A percentile compares a stretch with the other conserved stretches of the same genome.
These are phyloP conservation scores for Leishmania gerbilli DNA, from an alignment of 208 protist genomes.

Conservation along the genomic window DNA sequence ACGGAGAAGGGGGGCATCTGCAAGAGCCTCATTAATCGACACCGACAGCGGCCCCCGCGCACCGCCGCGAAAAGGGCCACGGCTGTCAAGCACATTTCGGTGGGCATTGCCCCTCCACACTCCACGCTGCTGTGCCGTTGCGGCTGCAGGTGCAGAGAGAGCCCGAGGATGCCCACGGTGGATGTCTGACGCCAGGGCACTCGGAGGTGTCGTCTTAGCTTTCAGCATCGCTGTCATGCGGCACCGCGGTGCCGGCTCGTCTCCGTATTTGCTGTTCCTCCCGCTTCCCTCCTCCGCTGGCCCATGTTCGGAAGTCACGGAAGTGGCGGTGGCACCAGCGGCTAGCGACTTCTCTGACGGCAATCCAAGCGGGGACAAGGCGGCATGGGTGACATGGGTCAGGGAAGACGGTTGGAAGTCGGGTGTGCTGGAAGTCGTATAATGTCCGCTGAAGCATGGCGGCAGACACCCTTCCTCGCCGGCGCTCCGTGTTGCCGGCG, in stretches of 20 bases:
- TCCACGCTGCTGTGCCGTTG: neutral
- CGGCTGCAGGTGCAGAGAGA: neutral
- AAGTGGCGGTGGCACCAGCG: neutral
- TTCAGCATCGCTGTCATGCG: neutral
- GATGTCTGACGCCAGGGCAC: neutral
- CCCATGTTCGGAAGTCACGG: neutral
- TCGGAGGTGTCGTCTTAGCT: neutral
- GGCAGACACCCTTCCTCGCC: neutral
- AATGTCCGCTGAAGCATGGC: constrained; percentile 1
- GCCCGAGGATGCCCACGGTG: neutral
- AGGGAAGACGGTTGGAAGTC: constrained; percentile 16
- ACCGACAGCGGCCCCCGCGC: neutral
- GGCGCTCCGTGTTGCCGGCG: neutral
- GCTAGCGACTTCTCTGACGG: constrained; percentile 13
- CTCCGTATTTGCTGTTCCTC: neutral
- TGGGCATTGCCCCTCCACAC: neutral
- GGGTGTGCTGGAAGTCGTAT: neutral
- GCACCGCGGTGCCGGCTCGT: neutral
- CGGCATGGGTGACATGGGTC: constrained; percentile 14
- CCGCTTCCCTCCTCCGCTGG: neutral
- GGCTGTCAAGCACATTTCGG: neutral
- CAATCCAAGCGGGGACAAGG: constrained; percentile 6
- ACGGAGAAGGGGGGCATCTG: neutral
- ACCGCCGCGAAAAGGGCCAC: neutral
- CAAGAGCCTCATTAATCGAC: neutral